Percentiles rank a stretch among this genome's conserved stretches.
phyloP scores from a whole-genome alignment of 495 filamentous ascomycete genomes.

The Xylaria nigripes region DNA sequence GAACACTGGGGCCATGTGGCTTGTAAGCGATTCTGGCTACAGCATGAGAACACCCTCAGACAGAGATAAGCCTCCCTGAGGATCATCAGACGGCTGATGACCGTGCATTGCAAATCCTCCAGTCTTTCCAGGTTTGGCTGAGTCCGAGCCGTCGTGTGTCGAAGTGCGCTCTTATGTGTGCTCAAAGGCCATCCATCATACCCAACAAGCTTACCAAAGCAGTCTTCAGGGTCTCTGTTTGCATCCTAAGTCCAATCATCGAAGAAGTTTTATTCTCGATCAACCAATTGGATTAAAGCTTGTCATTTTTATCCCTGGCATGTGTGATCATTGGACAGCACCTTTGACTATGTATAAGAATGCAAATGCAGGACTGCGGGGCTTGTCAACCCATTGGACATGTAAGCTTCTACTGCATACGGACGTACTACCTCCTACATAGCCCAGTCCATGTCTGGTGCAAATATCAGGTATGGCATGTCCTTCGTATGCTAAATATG shows the following conservation, averaged over 20 bases:
- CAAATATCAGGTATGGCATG: too few species aligned
- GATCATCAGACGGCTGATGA: too few species aligned
- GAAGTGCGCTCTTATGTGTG: background rate
- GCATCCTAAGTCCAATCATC: background rate
- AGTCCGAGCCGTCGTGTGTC: background rate
- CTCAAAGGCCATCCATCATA: background rate
- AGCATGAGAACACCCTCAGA: constrained; percentile 55
- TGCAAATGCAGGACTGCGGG: constrained; percentile 2
- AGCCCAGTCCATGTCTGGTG: background rate
- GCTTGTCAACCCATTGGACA: background rate
- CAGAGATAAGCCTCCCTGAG: constrained; percentile 44
- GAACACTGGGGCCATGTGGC: constrained; percentile 79
- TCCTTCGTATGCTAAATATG: too few species aligned
- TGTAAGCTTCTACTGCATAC: background rate
- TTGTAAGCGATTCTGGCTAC: constrained; percentile 79
- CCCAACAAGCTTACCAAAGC: background rate
- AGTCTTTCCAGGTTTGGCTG: background rate
- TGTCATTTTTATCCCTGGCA: background rate
- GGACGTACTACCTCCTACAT: too few species aligned
- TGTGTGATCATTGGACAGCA: background rate
- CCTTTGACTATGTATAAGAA: background rate
- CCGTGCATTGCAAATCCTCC: too few species aligned
- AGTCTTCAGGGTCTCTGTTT: background rate
- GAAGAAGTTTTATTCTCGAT: background rate
- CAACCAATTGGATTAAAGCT: background rate